These are phyloP conservation scores for Gastrodia elata DNA, from an alignment of 106 monocot genomes.

Conservation along the genomic window DNA sequence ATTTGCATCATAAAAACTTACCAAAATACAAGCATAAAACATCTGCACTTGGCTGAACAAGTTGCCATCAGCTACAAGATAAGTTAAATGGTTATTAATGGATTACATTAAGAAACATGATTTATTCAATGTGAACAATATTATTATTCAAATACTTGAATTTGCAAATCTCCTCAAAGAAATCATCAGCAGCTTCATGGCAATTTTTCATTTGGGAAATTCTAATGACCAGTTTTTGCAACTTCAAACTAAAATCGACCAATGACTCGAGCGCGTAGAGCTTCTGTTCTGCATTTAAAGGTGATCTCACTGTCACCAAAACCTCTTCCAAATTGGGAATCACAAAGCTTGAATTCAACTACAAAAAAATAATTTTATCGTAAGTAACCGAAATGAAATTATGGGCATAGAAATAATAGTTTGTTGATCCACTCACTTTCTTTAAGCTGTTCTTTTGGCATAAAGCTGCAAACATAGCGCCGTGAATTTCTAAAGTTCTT, in stretches of 20 bases:
- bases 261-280: constrained; percentile 62
- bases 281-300: constrained; percentile 90
- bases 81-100: neutral
- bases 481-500: constrained; percentile 77
- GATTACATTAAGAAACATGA: neutral
- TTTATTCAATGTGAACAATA: constrained; percentile 60
- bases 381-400: neutral
- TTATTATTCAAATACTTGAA: constrained; percentile 46
- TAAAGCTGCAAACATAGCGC: constrained; percentile 90
- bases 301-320: constrained; percentile 71
- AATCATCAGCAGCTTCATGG: constrained; percentile 73
- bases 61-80: neutral
- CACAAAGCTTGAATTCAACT: constrained; percentile 60
- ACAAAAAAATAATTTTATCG: constrained; percentile 12
- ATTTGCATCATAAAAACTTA: too few relatives aligned
- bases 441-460: constrained; percentile 78
- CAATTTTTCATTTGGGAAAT: constrained; percentile 80
- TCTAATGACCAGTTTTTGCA: constrained; percentile 64
- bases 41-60: neutral
- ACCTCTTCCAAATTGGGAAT: constrained; percentile 78
- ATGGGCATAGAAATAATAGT: neutral
- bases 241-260: constrained; percentile 38
- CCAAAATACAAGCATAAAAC: neutral
- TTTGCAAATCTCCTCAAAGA: constrained; percentile 78
- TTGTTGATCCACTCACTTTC: constrained; percentile 31